Conservation (phyloP, 345 rosid genomes). For the Linum lewisii region DNA sequence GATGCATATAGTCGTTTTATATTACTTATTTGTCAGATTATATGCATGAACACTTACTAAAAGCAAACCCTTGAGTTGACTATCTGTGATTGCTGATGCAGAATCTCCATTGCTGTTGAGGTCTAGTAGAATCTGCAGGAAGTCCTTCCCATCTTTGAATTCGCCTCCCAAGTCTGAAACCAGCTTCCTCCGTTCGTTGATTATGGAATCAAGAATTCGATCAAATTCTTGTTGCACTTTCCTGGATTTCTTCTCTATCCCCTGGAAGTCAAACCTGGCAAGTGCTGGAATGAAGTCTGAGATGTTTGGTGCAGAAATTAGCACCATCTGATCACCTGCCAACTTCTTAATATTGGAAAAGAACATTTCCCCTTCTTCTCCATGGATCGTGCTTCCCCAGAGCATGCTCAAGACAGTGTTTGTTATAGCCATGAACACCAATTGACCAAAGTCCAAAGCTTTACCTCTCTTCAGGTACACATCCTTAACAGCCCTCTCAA, state of each 20-base stretch:
- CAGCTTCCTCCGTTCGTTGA: conserved; percentile 6
- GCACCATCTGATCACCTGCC: no score
- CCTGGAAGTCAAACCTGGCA: no score
- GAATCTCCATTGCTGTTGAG: conserved; percentile 14
- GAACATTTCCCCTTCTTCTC: neutral
- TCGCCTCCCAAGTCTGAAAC: conserved; percentile 7
- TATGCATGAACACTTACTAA: conserved; percentile 13
- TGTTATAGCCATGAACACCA: neutral
- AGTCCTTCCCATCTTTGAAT: conserved; percentile 14
- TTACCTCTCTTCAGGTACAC: neutral
- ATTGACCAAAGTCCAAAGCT: neutral
- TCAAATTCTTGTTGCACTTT: no score
- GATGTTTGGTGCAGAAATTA: no score
- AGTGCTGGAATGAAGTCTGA: no score
- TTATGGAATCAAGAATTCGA: no score
- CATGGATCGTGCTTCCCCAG: neutral
- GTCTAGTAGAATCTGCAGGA: conserved; percentile 24
- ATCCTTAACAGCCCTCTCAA: conserved; percentile 19
- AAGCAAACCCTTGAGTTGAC: conserved; percentile 28
- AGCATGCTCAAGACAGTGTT: neutral
- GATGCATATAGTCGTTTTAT: neutral
- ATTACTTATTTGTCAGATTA: neutral
- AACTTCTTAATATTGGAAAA: conserved; percentile 1
- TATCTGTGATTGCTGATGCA: conserved; percentile 25
- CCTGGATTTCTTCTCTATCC: no score